Conservation (phyloP, 768 basidiomycete genomes). For the Amanita muscaria region DNA sequence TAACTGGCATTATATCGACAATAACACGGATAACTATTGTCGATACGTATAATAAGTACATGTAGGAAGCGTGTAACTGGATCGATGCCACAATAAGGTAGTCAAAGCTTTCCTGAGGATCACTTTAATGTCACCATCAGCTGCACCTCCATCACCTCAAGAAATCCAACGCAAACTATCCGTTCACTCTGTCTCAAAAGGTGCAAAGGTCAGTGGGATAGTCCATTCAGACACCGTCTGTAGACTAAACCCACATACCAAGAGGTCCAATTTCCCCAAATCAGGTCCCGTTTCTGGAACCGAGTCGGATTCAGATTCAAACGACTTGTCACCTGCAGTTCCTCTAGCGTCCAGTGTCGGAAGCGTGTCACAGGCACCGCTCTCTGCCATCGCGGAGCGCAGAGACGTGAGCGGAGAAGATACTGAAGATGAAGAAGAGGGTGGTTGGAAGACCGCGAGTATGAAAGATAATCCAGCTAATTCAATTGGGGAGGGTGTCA, state of each 20-base stretch:
- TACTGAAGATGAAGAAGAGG: slow-evolving; percentile 62
- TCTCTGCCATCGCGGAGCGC: slow-evolving; percentile 74
- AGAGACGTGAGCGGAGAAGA: slow-evolving; percentile 66
- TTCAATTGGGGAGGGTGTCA: slow-evolving; percentile 56
- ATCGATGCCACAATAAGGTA: too few relatives aligned
- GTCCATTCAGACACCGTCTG: background rate
- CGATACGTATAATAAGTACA: too few relatives aligned
- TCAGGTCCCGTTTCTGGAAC: slow-evolving; percentile 51
- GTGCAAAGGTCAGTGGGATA: slow-evolving; percentile 35
- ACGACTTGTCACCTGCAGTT: slow-evolving; percentile 40
- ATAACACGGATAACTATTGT: too few relatives aligned
- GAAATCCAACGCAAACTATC: slow-evolving; percentile 84
- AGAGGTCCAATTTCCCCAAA: slow-evolving; percentile 14
- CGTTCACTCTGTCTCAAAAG: slow-evolving; percentile 53
- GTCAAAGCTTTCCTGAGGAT: too few relatives aligned
- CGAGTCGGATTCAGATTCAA: slow-evolving; percentile 84
- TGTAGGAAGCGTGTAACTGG: background rate
- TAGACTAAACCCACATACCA: slow-evolving; percentile 7
- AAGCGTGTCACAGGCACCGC: slow-evolving; percentile 36
- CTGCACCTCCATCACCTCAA: slow-evolving; percentile 71
- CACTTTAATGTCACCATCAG: slow-evolving; percentile 29
- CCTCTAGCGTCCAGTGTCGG: slow-evolving; percentile 16
- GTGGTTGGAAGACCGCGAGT: slow-evolving; percentile 54
- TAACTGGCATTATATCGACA: too few relatives aligned
- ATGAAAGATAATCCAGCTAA: slow-evolving; percentile 33